Evolutionary conservation across 23 red algal genomes (phyloP).

Genomic region (Gracilariopsis chorda): DNA sequence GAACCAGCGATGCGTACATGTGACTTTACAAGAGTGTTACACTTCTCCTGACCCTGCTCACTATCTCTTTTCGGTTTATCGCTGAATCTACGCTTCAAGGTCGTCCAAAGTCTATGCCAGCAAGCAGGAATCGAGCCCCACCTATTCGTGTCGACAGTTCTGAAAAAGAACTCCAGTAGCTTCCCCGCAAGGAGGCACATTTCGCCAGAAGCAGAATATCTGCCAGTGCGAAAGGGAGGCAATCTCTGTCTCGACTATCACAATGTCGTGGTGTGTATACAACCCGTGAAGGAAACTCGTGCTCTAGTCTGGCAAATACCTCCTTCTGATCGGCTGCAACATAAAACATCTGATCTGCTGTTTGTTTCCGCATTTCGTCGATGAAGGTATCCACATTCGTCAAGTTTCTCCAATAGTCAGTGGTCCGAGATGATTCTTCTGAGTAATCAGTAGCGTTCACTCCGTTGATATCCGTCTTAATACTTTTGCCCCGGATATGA

Average conservation of each 20-base stretch:
- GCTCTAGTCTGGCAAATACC: slow-evolving; percentile 33
- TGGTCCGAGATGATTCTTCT: slow-evolving; percentile 40
- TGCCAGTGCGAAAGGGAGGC: slow-evolving; percentile 73
- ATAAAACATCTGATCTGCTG: slow-evolving; percentile 60
- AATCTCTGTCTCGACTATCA: slow-evolving; percentile 74
- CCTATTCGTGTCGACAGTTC: slow-evolving; percentile 74
- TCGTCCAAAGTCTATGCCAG: slow-evolving; percentile 79
- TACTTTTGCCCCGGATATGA: slow-evolving; percentile 56
- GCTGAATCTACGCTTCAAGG: too few species aligned
- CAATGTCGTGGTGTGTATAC: slow-evolving; percentile 68
- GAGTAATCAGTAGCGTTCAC: slow-evolving; percentile 46
- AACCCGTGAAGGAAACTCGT: slow-evolving; percentile 68
- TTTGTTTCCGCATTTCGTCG: slow-evolving; percentile 54
- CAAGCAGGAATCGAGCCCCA: slow-evolving; percentile 41
- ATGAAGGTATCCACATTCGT: slow-evolving; percentile 68
- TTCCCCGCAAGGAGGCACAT: slow-evolving; percentile 61
- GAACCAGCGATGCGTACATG: too few species aligned
- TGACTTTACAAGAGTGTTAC: too few species aligned
- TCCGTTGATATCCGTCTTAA: slow-evolving; percentile 65
- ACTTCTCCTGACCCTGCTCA: too few species aligned
- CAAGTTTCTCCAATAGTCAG: slow-evolving; percentile 74
- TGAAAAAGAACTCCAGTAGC: slow-evolving; percentile 84
- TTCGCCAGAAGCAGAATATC: slow-evolving; percentile 69
- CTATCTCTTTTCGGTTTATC: too few species aligned
- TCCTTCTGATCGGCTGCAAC: slow-evolving; percentile 74